Base-by-base conservation (phyloP, 768 basidiomycete genomes). In the Dioszegia aurantiaca region DNA sequence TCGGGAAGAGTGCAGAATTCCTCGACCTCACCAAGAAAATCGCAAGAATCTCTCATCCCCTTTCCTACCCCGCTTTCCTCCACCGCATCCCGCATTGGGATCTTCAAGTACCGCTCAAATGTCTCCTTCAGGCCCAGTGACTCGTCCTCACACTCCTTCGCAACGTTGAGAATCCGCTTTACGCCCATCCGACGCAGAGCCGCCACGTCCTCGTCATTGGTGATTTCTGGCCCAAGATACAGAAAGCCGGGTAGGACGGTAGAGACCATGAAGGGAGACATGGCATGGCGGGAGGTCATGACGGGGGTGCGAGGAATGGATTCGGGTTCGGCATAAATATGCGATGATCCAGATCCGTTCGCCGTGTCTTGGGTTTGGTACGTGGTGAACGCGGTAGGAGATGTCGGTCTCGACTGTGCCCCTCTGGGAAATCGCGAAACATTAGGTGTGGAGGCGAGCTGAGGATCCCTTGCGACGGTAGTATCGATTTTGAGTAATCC, bases 61-160 rank as follows among this genome's bases (percentile, higher is more conserved):
- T 80, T 82, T 4, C 84, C 82, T 37, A 98, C 88, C 53, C 88
- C 87, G 60, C 89, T 88, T 77, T 97, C 94, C 74, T 97, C 93
- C 14, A 98, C 90, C 2, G 86, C 91, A 78, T 98, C 93, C 62
- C 90, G 81, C 89, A 97, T 93, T 8, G 91, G 88, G 40, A 97
- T 87, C 68, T 85, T 87, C 44, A 83, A 78, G 74, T 97, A 97
- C 65, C 83, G 83, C 62, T 91, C 90, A 73, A 98, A 95, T 11
- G 80, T 80, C 54, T 84, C 81, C 45, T 80, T 80, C 56, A 93
- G 68, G 17, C 80, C 77, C 63, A 93, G 77, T 51, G 90, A 86
- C 63, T 91, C 83, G 28, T 75, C 71, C 62, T 91, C 87, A 73
- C 91, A 95, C 77, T 97, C 93, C 11, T 83, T 82, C 17, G 93